Base-by-base conservation (phyloP, 202 grass and related monocot species). In the Panicum virgatum region DNA sequence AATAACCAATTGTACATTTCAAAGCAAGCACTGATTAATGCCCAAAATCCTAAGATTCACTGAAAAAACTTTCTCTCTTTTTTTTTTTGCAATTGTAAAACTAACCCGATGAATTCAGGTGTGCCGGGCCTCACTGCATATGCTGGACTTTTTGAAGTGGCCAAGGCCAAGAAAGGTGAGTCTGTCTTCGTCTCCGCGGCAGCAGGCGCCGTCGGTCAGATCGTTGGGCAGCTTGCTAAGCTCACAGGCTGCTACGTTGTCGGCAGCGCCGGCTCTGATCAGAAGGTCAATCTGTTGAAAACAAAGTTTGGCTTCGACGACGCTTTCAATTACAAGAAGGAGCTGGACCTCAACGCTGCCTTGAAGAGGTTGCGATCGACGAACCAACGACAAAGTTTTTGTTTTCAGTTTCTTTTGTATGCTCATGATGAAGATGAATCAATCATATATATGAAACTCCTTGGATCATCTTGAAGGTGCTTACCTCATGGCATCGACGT, bases 191-290 rank as follows among this genome's bases (percentile, higher is more conserved):
- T 92, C 27, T 90, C 90, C 12, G 88, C 85, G 3, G 93, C 93
- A 2, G 60, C 87, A 1, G 90, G 88, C 9, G 93, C 87, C 43
- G 87, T 95, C 0, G 89, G 89, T 19, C 87, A 92, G 59, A 67
- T 94, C 27, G 89, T 87, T 32, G 92, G 92, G 9, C 92, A 94
- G 73, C 83, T 94, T 44, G 88, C 91, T 7, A 94, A 94, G 52
- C 65, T 88, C 34, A 77, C 50, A 14, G 89, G 89, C 30, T 94
- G 92, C 60, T 88, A 89, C 18, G 92, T 94, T 0, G 82, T 91
- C 25, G 89, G 92, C 14, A 90, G 69, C 51, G 89, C 84, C 2
- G 84, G 89, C 47, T 92, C 87, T 20, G 87, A 90, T 76, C 70
- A 94, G 26, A 96, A 93, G 91, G 87, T 93, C 1, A 68, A 83